Evolutionary conservation across 73 alveolate species (phyloP).

Genomic region (Halteria grandinella): DNA sequence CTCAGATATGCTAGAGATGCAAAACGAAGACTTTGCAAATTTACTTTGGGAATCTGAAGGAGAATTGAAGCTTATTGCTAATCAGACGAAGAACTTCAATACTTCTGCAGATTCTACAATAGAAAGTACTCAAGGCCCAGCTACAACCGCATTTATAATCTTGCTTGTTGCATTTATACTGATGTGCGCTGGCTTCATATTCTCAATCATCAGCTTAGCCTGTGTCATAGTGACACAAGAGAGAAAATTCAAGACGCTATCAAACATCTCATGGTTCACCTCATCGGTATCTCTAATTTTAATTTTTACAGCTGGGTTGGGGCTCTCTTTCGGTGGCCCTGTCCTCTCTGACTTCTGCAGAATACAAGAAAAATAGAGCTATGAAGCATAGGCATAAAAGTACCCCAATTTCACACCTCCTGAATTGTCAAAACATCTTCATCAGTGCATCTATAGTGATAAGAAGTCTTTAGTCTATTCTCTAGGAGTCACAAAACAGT

Average conservation of each 20-base stretch:
- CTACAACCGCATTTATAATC: no score
- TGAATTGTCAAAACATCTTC: not conserved
- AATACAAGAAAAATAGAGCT: not conserved
- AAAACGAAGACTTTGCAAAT: no score
- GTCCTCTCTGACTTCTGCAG: slow-evolving; percentile 10
- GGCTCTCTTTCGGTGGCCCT: slow-evolving; percentile 16
- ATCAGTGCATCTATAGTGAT: slow-evolving; percentile 23
- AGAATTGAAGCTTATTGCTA: no score
- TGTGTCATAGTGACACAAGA: slow-evolving; percentile 8
- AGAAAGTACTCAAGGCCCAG: no score
- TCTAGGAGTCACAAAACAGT: not conserved
- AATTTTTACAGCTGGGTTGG: not conserved
- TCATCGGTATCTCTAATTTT: slow-evolving; percentile 1
- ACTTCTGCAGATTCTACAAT: no score
- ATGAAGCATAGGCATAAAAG: not conserved
- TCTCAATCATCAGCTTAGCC: no score
- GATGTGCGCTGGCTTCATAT: no score
- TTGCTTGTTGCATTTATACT: no score
- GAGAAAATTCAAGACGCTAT: not conserved
- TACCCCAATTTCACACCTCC: slow-evolving; percentile 7
- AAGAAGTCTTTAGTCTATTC: slow-evolving; percentile 5
- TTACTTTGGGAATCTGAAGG: no score
- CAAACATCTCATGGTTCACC: slow-evolving; percentile 18
- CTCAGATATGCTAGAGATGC: no score
- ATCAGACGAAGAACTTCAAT: no score